Conservation (phyloP, 495 filamentous ascomycete genomes). For the Thermochaetoides thermophila region DNA sequence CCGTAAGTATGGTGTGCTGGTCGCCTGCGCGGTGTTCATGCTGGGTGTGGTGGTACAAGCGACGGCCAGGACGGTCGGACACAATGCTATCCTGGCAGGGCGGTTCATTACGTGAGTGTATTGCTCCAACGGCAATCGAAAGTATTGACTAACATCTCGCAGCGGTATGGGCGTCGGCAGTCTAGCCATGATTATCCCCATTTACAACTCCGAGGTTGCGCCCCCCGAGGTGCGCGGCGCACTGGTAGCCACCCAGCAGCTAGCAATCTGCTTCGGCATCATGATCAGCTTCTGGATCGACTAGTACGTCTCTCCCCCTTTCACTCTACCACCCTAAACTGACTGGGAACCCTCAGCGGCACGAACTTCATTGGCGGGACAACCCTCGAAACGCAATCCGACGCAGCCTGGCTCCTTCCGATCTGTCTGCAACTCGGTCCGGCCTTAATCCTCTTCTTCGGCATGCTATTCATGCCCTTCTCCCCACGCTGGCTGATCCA, state of each 20-base stretch:
- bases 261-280: conserved; percentile 73
- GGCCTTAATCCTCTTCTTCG: conserved; percentile 43
- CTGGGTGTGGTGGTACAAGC: conserved; percentile 64
- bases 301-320: conserved; percentile 26
- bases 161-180: conserved; percentile 56
- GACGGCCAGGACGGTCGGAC: conserved; percentile 39
- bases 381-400: conserved; percentile 38
- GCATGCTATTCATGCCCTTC: conserved; percentile 73
- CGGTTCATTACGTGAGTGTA: conserved; percentile 50
- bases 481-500: conserved; percentile 69
- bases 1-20: conserved; percentile 57
- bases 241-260: conserved; percentile 63
- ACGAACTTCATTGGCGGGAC: conserved; percentile 70
- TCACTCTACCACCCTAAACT: neutral
- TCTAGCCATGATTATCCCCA: conserved; percentile 50
- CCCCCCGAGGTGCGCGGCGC: conserved; percentile 48
- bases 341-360: conserved; percentile 21
- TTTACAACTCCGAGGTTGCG: conserved; percentile 58
- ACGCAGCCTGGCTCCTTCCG: conserved; percentile 56
- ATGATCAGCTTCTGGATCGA: conserved; percentile 78
- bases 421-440: conserved; percentile 49
- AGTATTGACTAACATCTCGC: neutral
- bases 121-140: neutral
- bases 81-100: conserved; percentile 51
- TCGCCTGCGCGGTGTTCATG: conserved; percentile 59